Evolutionary conservation across 495 filamentous ascomycete species (phyloP), one percentile per base, ranked within the genome.

Genomic region (Penicillium maclennaniae): DNA sequence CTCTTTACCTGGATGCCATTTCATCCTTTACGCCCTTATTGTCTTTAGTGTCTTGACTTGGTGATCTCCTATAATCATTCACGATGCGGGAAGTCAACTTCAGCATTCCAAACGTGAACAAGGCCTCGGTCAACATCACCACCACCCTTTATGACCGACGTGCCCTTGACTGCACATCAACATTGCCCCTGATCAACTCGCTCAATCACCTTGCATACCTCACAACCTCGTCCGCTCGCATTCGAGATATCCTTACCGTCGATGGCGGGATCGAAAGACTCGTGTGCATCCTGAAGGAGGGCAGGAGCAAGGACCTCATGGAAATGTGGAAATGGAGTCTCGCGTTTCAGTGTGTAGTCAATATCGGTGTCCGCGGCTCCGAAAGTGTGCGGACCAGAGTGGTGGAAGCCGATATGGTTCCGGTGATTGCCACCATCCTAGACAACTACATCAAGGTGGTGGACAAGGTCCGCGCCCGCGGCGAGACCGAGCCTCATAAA

Each of bases 251-350:
- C 54, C 82, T 98, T 45, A 96, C 91, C 34, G 89, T 98, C 69
- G 93, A 98, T 87, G 93, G 93, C 69, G 93, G 93, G 43, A 89
- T 97, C 63, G 93, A 98, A 79, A 72, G 92, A 56, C 74, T 98
- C 56, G 90, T 98, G 66, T 95, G 89, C 80, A 97, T 98, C 67
- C 82, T 98, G 64, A 98, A 98, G 73, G 88, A 93, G 69, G 93
- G 93, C 56, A 80, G 91, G 67, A 95, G 89, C 66, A 91, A 91
- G 75, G 91, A 97, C 69, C 83, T 96, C 85, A 96, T 97, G 92
- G 92, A 96, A 65, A 95, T 95, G 88, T 98, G 93, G 95, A 97
- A 97, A 76, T 98, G 93, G 93, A 98, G 96, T 64, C 79, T 98
- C 47, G 93, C 93, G 40, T 97, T 98, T 65, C 93, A 97, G 65